Conservation (phyloP, 2,329 filamentous ascomycete species). For the Cladobotryum protrusum region DNA sequence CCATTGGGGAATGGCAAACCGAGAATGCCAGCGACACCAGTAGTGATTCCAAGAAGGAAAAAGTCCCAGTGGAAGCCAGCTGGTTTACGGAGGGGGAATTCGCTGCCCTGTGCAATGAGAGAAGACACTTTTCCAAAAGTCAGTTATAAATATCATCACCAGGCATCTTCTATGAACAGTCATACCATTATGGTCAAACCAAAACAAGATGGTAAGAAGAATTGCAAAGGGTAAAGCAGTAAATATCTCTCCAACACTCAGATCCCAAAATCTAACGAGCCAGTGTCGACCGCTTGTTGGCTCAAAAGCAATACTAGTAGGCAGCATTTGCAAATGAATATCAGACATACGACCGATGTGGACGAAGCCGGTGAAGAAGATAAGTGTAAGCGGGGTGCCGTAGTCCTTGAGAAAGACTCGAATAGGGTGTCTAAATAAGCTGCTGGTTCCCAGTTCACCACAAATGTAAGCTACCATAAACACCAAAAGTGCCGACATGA, state of each 20-base stretch:
- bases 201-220: conserved; percentile 77
- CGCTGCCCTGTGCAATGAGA: conserved; percentile 74
- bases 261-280: conserved; percentile 78
- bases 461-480: conserved; percentile 71
- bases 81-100: conserved; percentile 74
- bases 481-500: conserved; percentile 70
- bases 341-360: conserved; percentile 77
- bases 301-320: conserved; percentile 70
- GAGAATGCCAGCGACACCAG: conserved; percentile 66
- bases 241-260: conserved; percentile 67
- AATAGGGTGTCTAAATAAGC: conserved; percentile 67
- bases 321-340: conserved; percentile 63
- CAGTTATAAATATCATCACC: not conserved
- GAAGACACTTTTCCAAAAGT: conserved; percentile 56
- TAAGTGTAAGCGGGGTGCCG: conserved; percentile 71
- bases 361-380: conserved; percentile 88
- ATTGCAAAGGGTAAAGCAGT: conserved; percentile 82
- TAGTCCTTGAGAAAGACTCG: conserved; percentile 86
- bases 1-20: conserved; percentile 79
- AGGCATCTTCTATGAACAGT: not conserved
- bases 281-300: conserved; percentile 68
- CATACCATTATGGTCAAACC: conserved; percentile 81
- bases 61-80: conserved; percentile 83
- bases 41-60: conserved; percentile 73
- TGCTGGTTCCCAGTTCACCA: conserved; percentile 62